Evolutionary conservation across 2,329 filamentous ascomycete genomes (phyloP), one percentile per base, ranked within the genome.

Genomic region (Domatiomyces catenatus): DNA sequence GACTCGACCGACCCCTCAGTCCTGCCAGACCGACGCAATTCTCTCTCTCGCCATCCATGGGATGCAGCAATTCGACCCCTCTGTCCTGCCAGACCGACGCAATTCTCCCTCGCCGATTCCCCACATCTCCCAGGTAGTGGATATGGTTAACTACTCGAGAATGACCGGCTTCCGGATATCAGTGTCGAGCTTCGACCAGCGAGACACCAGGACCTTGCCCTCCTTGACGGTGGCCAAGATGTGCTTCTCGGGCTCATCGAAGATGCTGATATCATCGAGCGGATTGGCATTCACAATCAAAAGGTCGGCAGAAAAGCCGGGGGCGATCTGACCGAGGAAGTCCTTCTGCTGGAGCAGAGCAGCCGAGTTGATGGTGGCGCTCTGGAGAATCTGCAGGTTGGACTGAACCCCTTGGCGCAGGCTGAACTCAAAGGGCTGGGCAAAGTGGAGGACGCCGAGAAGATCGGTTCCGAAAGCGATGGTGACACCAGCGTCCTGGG

Each of bases 401-500:
- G 62, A 63, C 28, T 74, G 59, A 1, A 72, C 70, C 50, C 67
- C 58, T 5, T 65, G 63, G 5, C 74, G 66, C 15, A 77, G 51
- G 0, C 60, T 58, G 52, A 77, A 77, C 53, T 76, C 74, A 24
- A 65, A 63, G 0, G 66, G 69, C 61, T 78, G 75, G n/a, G 68
- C 67, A 8, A 64, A 57, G 5, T 68, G 66, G 51, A 77, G 58
- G 0, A 70, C 71, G 0, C 74, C 75, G 0, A 79, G 66, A 8
- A 78, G 66, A 60, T 78, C 75, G 0, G 73, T 73, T 0, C 76
- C 76, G 54, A 71, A 77, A 58, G 75, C 78, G 42, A 80, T 72
- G 0, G 66, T 73, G 0, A 79, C 74, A 0, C 75, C 75, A 0
- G 71, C 72, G 8, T 74, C 67, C 18, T 67, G 61, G 2, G 74